Evolutionary conservation across 192 early-diverging fungal genomes (phyloP), one percentile per base, ranked within the genome.

Genomic region (Rhizophagus prolifer): DNA sequence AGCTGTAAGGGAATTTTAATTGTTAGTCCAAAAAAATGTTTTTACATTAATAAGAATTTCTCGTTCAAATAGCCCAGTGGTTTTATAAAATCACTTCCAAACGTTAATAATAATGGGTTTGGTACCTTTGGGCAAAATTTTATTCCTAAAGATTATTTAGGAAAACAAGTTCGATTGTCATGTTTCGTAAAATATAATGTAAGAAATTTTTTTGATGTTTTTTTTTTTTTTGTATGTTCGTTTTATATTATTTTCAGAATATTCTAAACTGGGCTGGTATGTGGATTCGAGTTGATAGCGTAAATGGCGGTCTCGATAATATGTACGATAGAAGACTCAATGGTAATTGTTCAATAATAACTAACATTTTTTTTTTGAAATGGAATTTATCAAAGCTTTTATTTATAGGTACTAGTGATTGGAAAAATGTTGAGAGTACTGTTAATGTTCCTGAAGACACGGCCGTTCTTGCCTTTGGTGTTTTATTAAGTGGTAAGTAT

Each of bases 281-380:
- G 31, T 64, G 63, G 63, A 64, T 64, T 30, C 63, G 63, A 14
- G 28, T 34, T 16, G 63, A 64, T 64, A 64, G 21, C 19, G n/a
- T 28, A 13, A 34, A 8, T 8, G 23, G 12, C n/a, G 12, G 10
- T 64, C 7, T 64, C 30, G 63, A 64, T 64, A 64, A 64, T 36
- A 64, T 64, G 63, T 1, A 10, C 2, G 1, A 34, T 31, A 30
- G 63, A 36, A 9, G 6, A 30, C 7, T 64, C 1, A 64, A 9
- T 16, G 63, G 63, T 64, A 64, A 16, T 31, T 31, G 31, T 31
- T 31, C 31, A 31, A 31, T n/a, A 31, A 31, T 31, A 31, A 31
- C 31, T n/a, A n/a, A n/a, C n/a, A n/a, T n/a, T n/a, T n/a, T n/a
- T n/a, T n/a, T n/a, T n/a, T n/a, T n/a, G n/a, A n/a, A n/a, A n/a